Evolutionary conservation across 768 basidiomycete species (phyloP), one percentile per base, ranked within the genome.

Genomic region (Thelephora aurantiotincta): DNA sequence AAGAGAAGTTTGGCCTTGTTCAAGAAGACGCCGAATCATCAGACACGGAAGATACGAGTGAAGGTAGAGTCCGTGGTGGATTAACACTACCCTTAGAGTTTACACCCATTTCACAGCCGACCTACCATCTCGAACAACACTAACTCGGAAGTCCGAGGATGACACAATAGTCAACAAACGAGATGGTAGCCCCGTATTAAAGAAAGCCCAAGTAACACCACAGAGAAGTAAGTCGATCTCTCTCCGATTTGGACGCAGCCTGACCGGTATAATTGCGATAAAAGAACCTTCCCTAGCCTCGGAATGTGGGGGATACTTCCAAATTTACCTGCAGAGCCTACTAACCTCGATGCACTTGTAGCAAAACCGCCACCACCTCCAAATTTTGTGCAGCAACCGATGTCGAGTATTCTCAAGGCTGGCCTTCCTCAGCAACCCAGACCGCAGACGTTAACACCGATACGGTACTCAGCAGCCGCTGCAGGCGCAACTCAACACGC

Each of bases 401-500:
- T 77, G 74, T 64, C 77, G 26, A 73, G 71, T 50, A 83, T 91
- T 54, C 65, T 92, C 54, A 91, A 91, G 63, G 75, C 77, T 33
- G 75, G 78, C 18, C 62, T 87, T n/a, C 74, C 74, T 18, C 60
- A 67, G 47, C 61, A 75, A 53, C 68, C 74, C 47, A 73, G 70
- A 50, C 75, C 71, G 47, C 73, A 74, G 30, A 61, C 72, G 18
- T 62, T 88, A 48, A 84, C 89, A 38, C 84, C 90, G 11, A 86
- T 93, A 58, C 74, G 85, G 44, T 96, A 96, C 60, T 83, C 94
- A 30, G 78, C 89, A n/a, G 91, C 90, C 0, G 93, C 91, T 2
- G 92, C 90, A 1, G 75, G 74, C 5, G 74, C 75, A 5, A 70
- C 74, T 18, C 58, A 64, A 7, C 56, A 67, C 68, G 45, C 54